Evolutionary conservation across 2,329 filamentous ascomycete species (phyloP).

Genomic region (Arthrobotrys conoides): DNA sequence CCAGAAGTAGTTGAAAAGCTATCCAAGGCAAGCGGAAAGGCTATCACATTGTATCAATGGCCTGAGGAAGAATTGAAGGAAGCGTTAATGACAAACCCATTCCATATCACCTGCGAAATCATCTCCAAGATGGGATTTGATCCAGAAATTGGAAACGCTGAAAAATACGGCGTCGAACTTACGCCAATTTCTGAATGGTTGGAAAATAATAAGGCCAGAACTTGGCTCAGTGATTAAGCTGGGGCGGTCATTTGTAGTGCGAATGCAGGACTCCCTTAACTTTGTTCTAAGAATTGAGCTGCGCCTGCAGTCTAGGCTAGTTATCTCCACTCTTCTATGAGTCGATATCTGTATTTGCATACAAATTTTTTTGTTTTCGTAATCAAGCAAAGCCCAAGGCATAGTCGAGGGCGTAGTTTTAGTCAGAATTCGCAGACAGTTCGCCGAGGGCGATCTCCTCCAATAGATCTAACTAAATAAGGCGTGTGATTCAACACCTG

Average conservation of each 20-base stretch:
- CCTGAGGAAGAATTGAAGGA: constrained; percentile 32
- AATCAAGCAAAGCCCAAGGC: constrained; percentile 6
- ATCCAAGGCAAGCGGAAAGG: constrained; percentile 12
- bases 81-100: constrained; percentile 10
- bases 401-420: constrained; percentile 6
- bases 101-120: constrained; percentile 15
- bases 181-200: constrained; percentile 32
- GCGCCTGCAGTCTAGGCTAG: background rate
- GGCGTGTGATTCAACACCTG: background rate
- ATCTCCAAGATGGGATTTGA: constrained; percentile 45
- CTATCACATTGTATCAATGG: constrained; percentile 29
- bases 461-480: background rate
- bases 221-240: constrained; percentile 27
- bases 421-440: constrained; percentile 7
- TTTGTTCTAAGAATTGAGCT: background rate
- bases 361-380: constrained; percentile 6
- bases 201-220: constrained; percentile 32
- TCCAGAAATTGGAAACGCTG: constrained; percentile 7
- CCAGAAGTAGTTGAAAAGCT: constrained; percentile 19
- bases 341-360: background rate
- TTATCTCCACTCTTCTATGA: background rate
- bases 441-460: constrained; percentile 1
- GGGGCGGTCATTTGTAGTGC: background rate
- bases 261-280: background rate
- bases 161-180: constrained; percentile 26